phyloP scores from a whole-genome alignment of 257 asterid genomes.

The Sherardia arvensis region DNA sequence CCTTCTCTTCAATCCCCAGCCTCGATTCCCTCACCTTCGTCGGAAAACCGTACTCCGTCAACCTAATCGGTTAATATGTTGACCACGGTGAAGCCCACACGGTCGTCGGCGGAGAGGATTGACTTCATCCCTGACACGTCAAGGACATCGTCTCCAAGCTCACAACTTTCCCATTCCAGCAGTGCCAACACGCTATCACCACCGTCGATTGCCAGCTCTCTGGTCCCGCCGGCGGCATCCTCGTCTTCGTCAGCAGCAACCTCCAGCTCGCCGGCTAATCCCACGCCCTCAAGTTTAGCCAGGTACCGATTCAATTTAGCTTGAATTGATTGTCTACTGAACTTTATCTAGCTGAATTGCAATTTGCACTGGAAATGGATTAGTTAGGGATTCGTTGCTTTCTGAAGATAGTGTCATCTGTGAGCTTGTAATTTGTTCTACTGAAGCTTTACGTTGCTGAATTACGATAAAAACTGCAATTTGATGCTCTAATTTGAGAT shows the following conservation, averaged over 20 bases:
- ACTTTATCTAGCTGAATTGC: neutral
- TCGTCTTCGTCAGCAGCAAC: slow-evolving; percentile 42
- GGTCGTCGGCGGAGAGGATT: slow-evolving; percentile 58
- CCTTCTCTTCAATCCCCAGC: slow-evolving; percentile 73
- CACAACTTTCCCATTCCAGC: slow-evolving; percentile 38
- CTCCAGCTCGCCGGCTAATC: slow-evolving; percentile 42
- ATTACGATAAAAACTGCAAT: no score
- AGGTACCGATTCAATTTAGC: slow-evolving; percentile 14
- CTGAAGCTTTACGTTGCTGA: no score
- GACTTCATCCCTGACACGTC: slow-evolving; percentile 95
- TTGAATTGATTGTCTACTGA: neutral
- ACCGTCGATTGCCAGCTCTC: slow-evolving; percentile 55
- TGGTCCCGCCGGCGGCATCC: slow-evolving; percentile 50
- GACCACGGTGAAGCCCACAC: slow-evolving; percentile 84
- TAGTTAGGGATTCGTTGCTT: neutral
- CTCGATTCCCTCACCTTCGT: slow-evolving; percentile 70
- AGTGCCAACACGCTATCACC: slow-evolving; percentile 40
- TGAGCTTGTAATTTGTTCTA: no score
- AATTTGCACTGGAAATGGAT: neutral
- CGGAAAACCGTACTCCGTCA: slow-evolving; percentile 78
- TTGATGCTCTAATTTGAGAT: no score
- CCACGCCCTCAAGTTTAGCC: slow-evolving; percentile 39
- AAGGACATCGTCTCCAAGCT: slow-evolving; percentile 28
- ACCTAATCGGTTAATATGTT: slow-evolving; percentile 72
- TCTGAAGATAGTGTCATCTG: no score